Evolutionary conservation across 371 early-diverging fungal species (phyloP).

Genomic region (Batrachochytrium dendrobatidis): DNA sequence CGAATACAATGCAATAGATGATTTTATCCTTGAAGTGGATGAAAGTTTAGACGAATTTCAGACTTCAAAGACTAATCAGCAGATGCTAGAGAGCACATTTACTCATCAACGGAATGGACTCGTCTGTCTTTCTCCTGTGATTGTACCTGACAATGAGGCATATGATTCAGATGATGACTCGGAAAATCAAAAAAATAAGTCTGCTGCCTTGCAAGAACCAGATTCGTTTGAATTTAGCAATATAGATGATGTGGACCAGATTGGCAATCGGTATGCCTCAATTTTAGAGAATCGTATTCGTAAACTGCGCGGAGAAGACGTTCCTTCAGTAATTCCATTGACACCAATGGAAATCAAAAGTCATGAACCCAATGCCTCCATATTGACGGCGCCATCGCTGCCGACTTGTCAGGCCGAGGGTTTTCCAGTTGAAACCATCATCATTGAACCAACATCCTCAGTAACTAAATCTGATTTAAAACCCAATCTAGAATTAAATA

Average conservation of each 20-base stretch:
- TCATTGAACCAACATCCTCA: neutral
- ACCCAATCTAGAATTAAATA: too few species aligned
- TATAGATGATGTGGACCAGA: constrained; percentile 24
- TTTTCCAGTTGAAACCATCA: neutral
- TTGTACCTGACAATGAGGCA: neutral
- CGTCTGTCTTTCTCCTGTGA: neutral
- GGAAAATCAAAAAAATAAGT: neutral
- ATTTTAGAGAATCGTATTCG: constrained; percentile 16
- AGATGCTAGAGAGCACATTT: neutral
- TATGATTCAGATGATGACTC: neutral
- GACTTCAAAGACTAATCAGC: neutral
- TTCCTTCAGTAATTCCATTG: neutral
- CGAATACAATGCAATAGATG: too few species aligned
- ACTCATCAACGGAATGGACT: too few species aligned
- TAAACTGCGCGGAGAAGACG: constrained; percentile 12
- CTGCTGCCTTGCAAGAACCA: constrained; percentile 1
- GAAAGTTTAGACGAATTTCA: neutral
- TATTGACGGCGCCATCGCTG: neutral
- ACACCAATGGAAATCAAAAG: neutral
- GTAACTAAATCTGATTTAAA: too few species aligned
- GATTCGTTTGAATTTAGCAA: constrained; percentile 3
- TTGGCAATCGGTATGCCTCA: constrained; percentile 19
- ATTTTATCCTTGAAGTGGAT: neutral
- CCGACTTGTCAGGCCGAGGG: neutral
- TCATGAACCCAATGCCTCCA: constrained; percentile 1